Evolutionary conservation across 23 red algal genomes (phyloP).

Genomic region (Gracilaria gracilis): DNA sequence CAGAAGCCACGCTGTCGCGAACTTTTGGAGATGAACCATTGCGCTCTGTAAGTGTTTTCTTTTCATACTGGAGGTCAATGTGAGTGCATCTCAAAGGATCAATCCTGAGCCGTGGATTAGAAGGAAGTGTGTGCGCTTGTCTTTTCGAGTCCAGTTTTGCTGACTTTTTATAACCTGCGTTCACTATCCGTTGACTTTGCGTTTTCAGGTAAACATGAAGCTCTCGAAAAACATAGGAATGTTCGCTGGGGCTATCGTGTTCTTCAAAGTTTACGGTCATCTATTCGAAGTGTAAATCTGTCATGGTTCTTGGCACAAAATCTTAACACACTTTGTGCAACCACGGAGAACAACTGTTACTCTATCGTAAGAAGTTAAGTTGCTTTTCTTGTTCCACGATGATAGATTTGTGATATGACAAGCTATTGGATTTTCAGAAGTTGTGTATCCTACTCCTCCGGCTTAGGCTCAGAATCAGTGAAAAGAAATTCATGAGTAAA

Average conservation of each 20-base stretch:
- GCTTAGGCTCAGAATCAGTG: conserved; percentile 48
- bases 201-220: conserved; percentile 40
- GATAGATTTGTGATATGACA: not conserved
- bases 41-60: not conserved
- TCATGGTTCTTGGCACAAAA: not conserved
- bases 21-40: conserved; percentile 21
- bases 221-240: conserved; percentile 45
- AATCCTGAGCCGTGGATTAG: not conserved
- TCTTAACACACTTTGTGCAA: not conserved
- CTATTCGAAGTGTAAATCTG: conserved; percentile 40
- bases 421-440: not conserved
- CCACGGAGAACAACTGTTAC: no score
- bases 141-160: not conserved
- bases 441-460: not conserved
- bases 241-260: conserved; percentile 23
- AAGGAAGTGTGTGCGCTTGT: not conserved
- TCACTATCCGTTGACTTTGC: not conserved
- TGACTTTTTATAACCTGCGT: not conserved
- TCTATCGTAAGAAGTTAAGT: no score
- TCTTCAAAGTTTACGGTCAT: conserved; percentile 57
- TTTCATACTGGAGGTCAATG: not conserved
- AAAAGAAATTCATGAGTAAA: conserved; percentile 97
- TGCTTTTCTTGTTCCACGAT: no score
- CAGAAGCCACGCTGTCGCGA: not conserved
- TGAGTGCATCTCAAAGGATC: not conserved